Base-by-base conservation (phyloP, 345 rosid species). In the Theobroma cacao region DNA sequence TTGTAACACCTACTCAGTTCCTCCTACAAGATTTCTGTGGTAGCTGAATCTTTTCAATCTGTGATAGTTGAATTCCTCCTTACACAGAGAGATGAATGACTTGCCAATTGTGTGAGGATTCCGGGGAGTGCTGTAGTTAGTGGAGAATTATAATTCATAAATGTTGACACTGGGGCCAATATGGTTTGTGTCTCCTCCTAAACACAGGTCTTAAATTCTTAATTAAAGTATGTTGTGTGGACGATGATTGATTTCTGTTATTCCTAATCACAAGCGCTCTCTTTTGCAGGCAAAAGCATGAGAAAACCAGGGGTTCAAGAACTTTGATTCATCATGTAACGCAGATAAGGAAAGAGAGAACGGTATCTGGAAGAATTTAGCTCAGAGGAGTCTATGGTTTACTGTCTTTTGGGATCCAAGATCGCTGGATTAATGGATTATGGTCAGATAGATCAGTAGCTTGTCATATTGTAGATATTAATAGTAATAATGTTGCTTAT, bases 261-360 rank as follows among this genome's bases (percentile, higher is more conserved):
- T 8, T 26, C 50, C n/a, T 76, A 48, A 63, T 63, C 4, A 26
- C 59, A 3, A 17, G 41, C 15, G n/a, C n/a, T n/a, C n/a, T n/a
- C n/a, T n/a, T n/a, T n/a, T n/a, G 61, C 78, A 76, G 78, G 78
- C 78, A 62, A 76, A 76, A 65, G 60, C 28, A 1, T 75, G 34
- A 47, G 14, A n/a, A 8, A 47, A 47, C 17, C 28, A 1, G 40
- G 78, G 45, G 31, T 28, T 9, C n/a, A 7, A 48, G 61, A 63
- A 75, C 48, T 75, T 75, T 75, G 78, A 62, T 63, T 59, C 77
- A 74, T 63, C 55, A 10, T 75, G 33, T 52, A 75, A 31, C 72
- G 3, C 4, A 34, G 45, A 20, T 48, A 41, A 48, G 20, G 71
- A 47, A 75, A 63, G 72, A 33, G 61, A 34, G 48, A 47, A n/a